Base-by-base conservation (phyloP, 2,329 filamentous ascomycete species). In the Fusarium austroafricanum region DNA sequence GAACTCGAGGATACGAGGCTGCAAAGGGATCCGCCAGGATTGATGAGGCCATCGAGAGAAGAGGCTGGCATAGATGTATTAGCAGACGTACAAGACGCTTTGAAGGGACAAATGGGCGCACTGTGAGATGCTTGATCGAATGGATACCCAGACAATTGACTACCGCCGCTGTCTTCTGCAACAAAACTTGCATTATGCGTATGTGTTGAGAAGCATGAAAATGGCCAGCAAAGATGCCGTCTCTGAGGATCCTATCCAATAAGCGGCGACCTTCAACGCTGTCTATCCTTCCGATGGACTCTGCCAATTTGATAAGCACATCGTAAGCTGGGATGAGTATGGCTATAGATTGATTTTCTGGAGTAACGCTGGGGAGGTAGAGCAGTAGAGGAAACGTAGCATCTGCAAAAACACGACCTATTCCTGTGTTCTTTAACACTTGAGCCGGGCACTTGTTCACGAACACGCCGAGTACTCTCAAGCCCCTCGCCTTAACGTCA, bases 361-460 rank as follows among this genome's bases (percentile, higher is more conserved):
- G 89, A 0, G 93, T 97, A 40, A 97, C 81, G 14, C 85, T 88
- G 1, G 95, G 94, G 8, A 97, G 83, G 71, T 89, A 92, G 10
- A 90, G 84, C n/a, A 97, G 84, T 35, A 89, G 88, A 1, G 93
- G 92, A 67, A 90, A 85, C 3, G 93, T 79, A 5, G 89, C 86
- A 20, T 93, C 86, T 72, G 90, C 86, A 63, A 95, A 90, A 26
- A 95, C 85, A 15, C 84, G 79, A 21, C 84, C 86, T 10, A 95
- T 86, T 1, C 92, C 91, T 0, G 89, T 92, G 44, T 83, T 82
- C 14, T 77, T 77, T 43, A 94, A 82, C 3, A 90, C 81, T 6
- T 78, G 74, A 2, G 79, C 66, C 0, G 87, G 84, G 42, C 87
- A 86, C 50, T 81, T 83, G 12, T 75, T 64, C 38, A 94, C 82